Evolutionary conservation across 2,329 filamentous ascomycete genomes (phyloP), one percentile per base, ranked within the genome.

Genomic region (Venturia pyrina): DNA sequence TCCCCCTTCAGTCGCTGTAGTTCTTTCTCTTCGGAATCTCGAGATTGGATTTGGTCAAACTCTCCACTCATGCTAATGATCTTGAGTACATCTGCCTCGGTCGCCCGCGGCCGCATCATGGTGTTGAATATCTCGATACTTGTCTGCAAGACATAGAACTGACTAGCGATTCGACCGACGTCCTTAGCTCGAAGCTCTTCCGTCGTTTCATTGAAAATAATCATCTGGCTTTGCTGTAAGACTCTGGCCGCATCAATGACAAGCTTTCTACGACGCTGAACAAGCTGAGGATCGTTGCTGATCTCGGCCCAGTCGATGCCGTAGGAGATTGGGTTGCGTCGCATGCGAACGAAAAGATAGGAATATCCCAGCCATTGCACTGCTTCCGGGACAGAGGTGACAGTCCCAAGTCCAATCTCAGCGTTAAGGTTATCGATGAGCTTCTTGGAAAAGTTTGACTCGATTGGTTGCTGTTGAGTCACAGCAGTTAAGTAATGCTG

Each of bases 21-120:
- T 75, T 99, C 96, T 71, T 93, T 90, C 66, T 89, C 88, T 76
- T 99, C 96, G 63, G 80, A 95, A 65, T 99, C 95, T 68, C 96
- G 83, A 5, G 90, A 92, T 73, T 97, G 93, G 53, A 99, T 90
- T 70, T 99, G 96, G 78, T 98, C 92, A 71, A 99, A 99, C 75
- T 99, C 95, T 69, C 93, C 92, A 74, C 93, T 96, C 89, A 95
- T 92, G 70, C 91, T 93, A 73, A 99, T 92, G 92, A 99, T 98
- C 73, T 89, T 90, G 65, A 99, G 80, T 60, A 97, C 88, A 73
- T 99, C 95, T 6, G 92, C 92, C 77, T 99, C 95, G 0, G 89
- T 91, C 11, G 91, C 88, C 34, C 87, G 85, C 1, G 91, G 88
- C 64, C 85, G 84, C 95, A 99, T 98, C 88, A 95, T 89, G 5